Evolutionary conservation across 306 rosid genomes (phyloP).

Genomic region (Elaeagnus macrophylla): DNA sequence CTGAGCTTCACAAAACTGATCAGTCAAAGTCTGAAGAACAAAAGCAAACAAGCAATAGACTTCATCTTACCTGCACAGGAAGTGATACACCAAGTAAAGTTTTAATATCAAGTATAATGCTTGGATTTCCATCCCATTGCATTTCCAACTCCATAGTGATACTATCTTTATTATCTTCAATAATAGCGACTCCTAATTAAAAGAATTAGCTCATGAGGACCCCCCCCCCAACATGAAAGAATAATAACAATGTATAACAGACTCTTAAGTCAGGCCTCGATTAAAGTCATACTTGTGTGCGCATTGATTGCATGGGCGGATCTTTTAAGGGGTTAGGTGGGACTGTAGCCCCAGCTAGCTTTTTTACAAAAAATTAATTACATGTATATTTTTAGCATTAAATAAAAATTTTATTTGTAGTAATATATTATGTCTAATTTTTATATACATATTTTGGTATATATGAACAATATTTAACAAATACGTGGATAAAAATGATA

Average conservation of each 20-base stretch:
- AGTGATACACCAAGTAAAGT: constrained; percentile 71
- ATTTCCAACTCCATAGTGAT: constrained; percentile 86
- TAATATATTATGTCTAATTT: too few relatives aligned
- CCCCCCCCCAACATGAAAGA: constrained; percentile 3
- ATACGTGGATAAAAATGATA: too few relatives aligned
- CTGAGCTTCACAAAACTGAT: background rate
- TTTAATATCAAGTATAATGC: constrained; percentile 74
- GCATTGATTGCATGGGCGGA: background rate
- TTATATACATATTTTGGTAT: too few relatives aligned
- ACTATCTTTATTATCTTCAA: constrained; percentile 67
- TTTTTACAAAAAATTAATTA: too few relatives aligned
- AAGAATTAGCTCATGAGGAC: constrained; percentile 22
- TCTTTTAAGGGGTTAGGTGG: background rate
- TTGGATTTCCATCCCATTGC: constrained; percentile 99
- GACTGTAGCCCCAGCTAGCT: background rate
- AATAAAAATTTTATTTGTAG: too few relatives aligned
- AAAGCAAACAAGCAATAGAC: constrained; percentile 6
- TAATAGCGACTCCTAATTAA: constrained; percentile 63
- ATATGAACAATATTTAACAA: too few relatives aligned
- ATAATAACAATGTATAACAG: background rate
- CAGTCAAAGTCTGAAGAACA: background rate
- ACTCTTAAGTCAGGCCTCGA: background rate
- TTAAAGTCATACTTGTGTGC: background rate
- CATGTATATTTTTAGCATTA: too few relatives aligned
- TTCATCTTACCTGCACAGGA: constrained; percentile 71